Evolutionary conservation across 805 yeast genomes (phyloP).

Genomic region (Komagataella phaffii): DNA sequence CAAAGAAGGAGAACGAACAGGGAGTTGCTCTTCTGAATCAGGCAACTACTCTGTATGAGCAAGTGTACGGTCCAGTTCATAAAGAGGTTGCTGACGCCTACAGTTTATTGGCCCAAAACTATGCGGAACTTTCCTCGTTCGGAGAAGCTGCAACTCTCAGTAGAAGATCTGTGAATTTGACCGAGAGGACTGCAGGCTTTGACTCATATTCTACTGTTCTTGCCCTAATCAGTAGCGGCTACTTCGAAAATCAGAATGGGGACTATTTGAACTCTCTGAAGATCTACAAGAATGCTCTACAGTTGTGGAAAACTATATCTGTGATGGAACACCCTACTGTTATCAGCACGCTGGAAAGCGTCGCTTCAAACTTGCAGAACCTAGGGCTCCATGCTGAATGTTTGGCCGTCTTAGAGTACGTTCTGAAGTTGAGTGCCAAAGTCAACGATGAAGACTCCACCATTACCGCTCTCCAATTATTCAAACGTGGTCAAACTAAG

Average conservation of each 20-base stretch:
- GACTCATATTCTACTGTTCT: slow-evolving; percentile 71
- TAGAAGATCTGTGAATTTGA: slow-evolving; percentile 55
- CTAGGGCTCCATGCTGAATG: slow-evolving; percentile 34
- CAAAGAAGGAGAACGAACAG: slow-evolving; percentile 30
- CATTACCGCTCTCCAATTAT: slow-evolving; percentile 50
- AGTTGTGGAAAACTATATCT: slow-evolving; percentile 42
- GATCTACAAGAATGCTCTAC: slow-evolving; percentile 45
- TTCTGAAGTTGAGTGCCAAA: slow-evolving; percentile 34
- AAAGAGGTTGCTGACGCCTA: slow-evolving; percentile 66
- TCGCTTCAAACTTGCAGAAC: slow-evolving; percentile 45
- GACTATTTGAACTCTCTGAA: slow-evolving; percentile 49
- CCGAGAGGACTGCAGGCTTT: slow-evolving; percentile 71
- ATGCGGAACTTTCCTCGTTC: slow-evolving; percentile 41
- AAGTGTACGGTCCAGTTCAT: slow-evolving; percentile 71
- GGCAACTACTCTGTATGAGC: slow-evolving; percentile 62
- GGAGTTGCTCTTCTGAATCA: slow-evolving; percentile 59
- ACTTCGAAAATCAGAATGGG: slow-evolving; percentile 49
- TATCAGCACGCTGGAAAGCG: slow-evolving; percentile 47
- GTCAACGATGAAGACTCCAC: slow-evolving; percentile 47
- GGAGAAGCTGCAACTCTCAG: slow-evolving; percentile 50
- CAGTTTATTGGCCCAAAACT: slow-evolving; percentile 50
- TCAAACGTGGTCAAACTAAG: slow-evolving; percentile 54
- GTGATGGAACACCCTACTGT: slow-evolving; percentile 60
- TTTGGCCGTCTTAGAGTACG: slow-evolving; percentile 34
- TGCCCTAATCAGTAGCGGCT: slow-evolving; percentile 62